Base-by-base conservation (phyloP, 257 asterid genomes). In the Nicotiana sylvestris region DNA sequence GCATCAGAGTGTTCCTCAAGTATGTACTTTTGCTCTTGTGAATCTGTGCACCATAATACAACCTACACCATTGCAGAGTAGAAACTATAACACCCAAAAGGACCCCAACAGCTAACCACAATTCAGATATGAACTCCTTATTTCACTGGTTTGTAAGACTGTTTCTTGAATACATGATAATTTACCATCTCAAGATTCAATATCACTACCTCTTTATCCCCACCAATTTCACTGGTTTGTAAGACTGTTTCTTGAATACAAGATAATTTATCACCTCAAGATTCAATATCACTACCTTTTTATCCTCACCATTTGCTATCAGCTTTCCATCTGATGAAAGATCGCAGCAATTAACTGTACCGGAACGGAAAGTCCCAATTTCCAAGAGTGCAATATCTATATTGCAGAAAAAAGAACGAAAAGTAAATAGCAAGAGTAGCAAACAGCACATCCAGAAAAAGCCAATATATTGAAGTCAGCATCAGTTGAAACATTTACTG, bases 321-420 rank as follows among this genome's bases (percentile, higher is more conserved):
- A 82, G 82, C 81, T 87, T 84, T 76, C 87, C 89, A 80, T 87
- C 84, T 13, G 53, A 74, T 76, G 87, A 87, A 78, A 87, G 55
- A 77, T 80, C 83, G 12, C 86, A 87, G 56, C 77, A 82, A 77
- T 82, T 79, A 62, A 79, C 83, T 43, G 65, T n/a, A 76, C 58
- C 81, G 4, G 85, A 78, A 43, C 27, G 79, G 53, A 87, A 78
- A 65, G 69, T 46, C 15, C 83, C 89, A 18, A 80, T 77, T 80
- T 87, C 84, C 6, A 79, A 80, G 49, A 87, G 37, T 49, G 85
- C 35, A 18, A 6, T 32, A 82, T 80, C 87, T 86, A 64, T 62
- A 29, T 51, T 62, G 39, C 82, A 82, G 58, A 53, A 25, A 33
- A 66, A 35, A 39, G 39, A 83, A 29, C 9, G 1, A 30, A 43